A percentile compares a stretch with the other conserved stretches of the same genome.
phyloP scores from a whole-genome alignment of 1,139 yeast species.

The Hyphopichia pseudoburtonii region DNA sequence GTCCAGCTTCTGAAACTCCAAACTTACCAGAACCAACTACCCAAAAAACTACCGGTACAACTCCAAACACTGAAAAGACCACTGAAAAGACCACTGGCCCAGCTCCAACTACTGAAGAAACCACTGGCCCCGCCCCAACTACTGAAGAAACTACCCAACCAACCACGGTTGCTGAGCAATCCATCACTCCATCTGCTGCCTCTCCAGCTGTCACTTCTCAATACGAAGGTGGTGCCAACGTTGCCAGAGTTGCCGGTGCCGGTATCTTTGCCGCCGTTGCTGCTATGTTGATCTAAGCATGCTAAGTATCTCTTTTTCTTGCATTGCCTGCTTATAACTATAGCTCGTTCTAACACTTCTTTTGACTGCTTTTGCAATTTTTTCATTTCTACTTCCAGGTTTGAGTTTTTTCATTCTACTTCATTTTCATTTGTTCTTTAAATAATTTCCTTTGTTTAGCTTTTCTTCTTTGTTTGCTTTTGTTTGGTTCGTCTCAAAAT shows the following conservation, averaged over 20 bases:
- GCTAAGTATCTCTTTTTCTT: no score
- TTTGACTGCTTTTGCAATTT: no score
- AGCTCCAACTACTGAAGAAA: not conserved
- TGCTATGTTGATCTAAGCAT: slow-evolving; percentile 4
- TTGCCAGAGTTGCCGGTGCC: slow-evolving; percentile 2
- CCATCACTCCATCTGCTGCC: slow-evolving; percentile 5
- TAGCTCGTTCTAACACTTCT: no score
- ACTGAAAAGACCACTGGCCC: slow-evolving; percentile 13
- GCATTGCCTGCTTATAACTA: not conserved
- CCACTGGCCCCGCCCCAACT: slow-evolving; percentile 2
- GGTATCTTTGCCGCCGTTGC: slow-evolving; percentile 4
- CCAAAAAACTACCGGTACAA: slow-evolving; percentile 11
- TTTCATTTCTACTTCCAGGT: no score
- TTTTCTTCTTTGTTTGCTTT: no score
- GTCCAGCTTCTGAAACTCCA: slow-evolving; percentile 4
- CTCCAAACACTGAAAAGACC: slow-evolving; percentile 10
- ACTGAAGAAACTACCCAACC: not conserved
- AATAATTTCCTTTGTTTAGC: no score
- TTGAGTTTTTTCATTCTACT: no score
- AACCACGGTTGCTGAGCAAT: not conserved
- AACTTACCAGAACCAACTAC: not conserved
- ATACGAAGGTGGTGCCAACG: slow-evolving; percentile 1
- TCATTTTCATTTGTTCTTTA: no score
- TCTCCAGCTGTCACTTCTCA: slow-evolving; percentile 6
- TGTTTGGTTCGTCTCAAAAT: no score